These are phyloP conservation scores for Phytophthora pisi DNA, from an alignment of 352 stramenopile species.

Conservation along the genomic window DNA sequence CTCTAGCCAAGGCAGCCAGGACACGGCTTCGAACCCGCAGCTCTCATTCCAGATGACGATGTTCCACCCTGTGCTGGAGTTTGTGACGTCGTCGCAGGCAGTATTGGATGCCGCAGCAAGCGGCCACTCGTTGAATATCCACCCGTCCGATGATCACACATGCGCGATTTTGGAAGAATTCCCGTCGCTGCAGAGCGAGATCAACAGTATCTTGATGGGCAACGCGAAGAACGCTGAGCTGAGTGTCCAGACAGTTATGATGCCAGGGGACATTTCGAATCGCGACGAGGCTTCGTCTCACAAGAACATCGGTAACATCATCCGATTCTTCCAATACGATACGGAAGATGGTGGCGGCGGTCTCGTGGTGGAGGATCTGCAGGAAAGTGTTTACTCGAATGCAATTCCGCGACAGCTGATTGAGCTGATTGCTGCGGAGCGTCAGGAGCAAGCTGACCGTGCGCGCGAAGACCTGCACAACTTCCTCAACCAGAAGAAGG, in stretches of 20 bases:
- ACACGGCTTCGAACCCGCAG: slow-evolving; percentile 45
- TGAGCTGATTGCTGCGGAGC: slow-evolving; percentile 77
- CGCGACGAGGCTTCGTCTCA: slow-evolving; percentile 78
- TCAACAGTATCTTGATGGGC: slow-evolving; percentile 69
- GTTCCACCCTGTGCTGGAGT: slow-evolving; percentile 87
- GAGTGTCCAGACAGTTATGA: slow-evolving; percentile 89
- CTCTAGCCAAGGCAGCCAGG: slow-evolving; percentile 45
- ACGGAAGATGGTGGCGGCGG: slow-evolving; percentile 79
- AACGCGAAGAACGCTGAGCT: slow-evolving; percentile 83
- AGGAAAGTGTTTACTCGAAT: slow-evolving; percentile 81
- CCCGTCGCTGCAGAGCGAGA: slow-evolving; percentile 64
- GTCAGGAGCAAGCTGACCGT: slow-evolving; percentile 81
- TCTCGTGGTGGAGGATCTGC: slow-evolving; percentile 85
- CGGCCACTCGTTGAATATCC: slow-evolving; percentile 75
- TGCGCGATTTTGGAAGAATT: slow-evolving; percentile 79
- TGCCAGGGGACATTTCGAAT: slow-evolving; percentile 74
- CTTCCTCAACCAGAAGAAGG: slow-evolving; percentile 89
- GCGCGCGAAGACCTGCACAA: slow-evolving; percentile 77
- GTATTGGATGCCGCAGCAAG: slow-evolving; percentile 83
- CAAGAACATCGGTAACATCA: slow-evolving; percentile 91
- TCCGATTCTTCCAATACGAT: slow-evolving; percentile 90
- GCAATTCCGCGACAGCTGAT: slow-evolving; percentile 83
- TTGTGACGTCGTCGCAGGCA: slow-evolving; percentile 85
- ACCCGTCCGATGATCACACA: slow-evolving; percentile 81
- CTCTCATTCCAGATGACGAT: slow-evolving; percentile 88